Conservation (phyloP, 371 early-diverging fungal species). For the Mucor velutinosus region DNA sequence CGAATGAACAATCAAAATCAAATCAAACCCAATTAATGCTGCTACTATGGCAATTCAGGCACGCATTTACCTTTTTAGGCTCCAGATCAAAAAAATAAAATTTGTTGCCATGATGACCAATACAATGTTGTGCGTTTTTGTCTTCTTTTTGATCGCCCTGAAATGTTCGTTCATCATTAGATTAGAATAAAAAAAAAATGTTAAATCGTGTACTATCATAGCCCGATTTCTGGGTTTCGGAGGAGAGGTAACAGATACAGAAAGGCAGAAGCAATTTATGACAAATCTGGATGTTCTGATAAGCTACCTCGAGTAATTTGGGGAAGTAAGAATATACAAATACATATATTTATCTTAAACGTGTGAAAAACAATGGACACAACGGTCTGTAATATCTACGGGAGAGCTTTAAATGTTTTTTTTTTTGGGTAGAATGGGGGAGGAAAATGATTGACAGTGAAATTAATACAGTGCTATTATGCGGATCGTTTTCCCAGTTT, state of each 20-base stretch:
- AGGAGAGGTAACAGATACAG: background rate
- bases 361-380: background rate
- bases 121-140: background rate
- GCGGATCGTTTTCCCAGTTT: slow-evolving; percentile 30
- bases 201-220: background rate
- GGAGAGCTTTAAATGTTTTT: slow-evolving; percentile 3
- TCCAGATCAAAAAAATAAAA: background rate
- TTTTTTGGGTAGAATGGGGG: slow-evolving; percentile 13
- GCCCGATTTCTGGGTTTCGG: background rate
- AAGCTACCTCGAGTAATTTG: background rate
- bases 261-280: background rate
- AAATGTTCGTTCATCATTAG: background rate
- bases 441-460: background rate
- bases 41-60: background rate
- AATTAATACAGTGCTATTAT: slow-evolving; percentile 1
- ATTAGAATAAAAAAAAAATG: background rate
- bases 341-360: background rate
- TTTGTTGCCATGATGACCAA: background rate
- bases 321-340: background rate
- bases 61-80: background rate
- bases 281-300: background rate
- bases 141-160: background rate
- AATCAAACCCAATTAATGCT: background rate
- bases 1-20: background rate
- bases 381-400: background rate